These are phyloP conservation scores for Mycena indigotica DNA, from an alignment of 768 basidiomycete species.

Conservation along the genomic window DNA sequence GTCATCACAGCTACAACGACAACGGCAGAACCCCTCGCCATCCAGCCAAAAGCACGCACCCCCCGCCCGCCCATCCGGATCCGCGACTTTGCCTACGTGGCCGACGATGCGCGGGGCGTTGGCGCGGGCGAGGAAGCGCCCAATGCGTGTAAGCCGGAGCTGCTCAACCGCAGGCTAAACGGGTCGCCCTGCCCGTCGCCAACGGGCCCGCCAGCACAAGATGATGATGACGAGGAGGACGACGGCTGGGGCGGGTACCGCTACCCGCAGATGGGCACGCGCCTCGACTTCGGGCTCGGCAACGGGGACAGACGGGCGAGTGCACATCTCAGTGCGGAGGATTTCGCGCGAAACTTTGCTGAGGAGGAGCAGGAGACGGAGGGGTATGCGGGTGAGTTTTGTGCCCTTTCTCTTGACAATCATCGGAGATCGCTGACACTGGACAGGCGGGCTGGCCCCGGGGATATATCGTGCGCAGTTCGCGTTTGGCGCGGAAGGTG, in stretches of 20 bases:
- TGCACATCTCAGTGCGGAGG: slow-evolving; percentile 16
- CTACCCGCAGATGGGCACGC: slow-evolving; percentile 6
- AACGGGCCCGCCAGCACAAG: slow-evolving; percentile 16
- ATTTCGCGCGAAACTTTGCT: slow-evolving; percentile 21
- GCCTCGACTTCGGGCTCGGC: slow-evolving; percentile 12
- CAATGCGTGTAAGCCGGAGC: slow-evolving; percentile 38
- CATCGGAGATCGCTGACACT: no score
- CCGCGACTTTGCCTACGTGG: slow-evolving; percentile 45
- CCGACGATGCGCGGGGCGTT: slow-evolving; percentile 38
- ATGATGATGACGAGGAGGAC: slow-evolving; percentile 20
- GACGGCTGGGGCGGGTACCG: slow-evolving; percentile 12
- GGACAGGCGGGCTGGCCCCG: slow-evolving; percentile 48
- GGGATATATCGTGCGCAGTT: slow-evolving; percentile 80
- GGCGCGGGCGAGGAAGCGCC: slow-evolving; percentile 46
- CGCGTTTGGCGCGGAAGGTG: slow-evolving; percentile 27
- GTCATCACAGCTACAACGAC: background rate
- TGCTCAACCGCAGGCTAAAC: slow-evolving; percentile 35
- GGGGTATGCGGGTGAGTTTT: slow-evolving; percentile 28
- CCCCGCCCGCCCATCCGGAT: slow-evolving; percentile 35
- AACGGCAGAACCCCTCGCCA: slow-evolving; percentile 4
- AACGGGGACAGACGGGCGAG: slow-evolving; percentile 12
- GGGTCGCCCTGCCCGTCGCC: slow-evolving; percentile 8
- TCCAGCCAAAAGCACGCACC: no score
- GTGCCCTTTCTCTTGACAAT: no score
- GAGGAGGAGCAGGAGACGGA: slow-evolving; percentile 23